Base-by-base conservation (phyloP, 306 rosid species). In the Geum urbanum region DNA sequence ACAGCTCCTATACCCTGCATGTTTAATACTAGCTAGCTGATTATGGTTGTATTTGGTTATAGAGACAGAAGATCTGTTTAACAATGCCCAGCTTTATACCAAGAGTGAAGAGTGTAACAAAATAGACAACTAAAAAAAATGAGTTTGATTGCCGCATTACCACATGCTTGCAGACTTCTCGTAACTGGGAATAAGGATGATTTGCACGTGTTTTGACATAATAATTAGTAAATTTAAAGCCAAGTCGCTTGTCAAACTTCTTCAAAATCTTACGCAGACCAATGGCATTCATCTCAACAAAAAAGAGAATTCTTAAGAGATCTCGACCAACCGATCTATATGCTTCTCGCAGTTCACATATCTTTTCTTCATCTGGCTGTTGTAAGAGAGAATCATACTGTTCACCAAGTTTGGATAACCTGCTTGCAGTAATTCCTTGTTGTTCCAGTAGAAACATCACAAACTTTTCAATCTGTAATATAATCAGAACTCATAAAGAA, bases 141-240 rank as follows among this genome's bases (percentile, higher is more conserved):
- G 32, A 27, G 32, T 27, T 27, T 27, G 32, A 18, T 68, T 24
- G 39, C 47, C 67, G 72, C 66, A 59, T 82, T 89, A 92, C 98
- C 96, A 88, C 98, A 80, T 92, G 98, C 85, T 88, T 89, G 86
- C 88, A 92, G 78, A 90, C 96, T 88, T 86, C 92, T 72, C 85
- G 95, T 63, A 92, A 73, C 80, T 90, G 96, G 47, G 98, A 92
- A 77, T 88, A 86, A 49, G 98, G 98, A 81, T 92, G 98, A 77
- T 88, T 90, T 35, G 98, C 89, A 10, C 96, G 92, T 55, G 96
- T 92, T 83, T 85, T 86, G 79, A 92, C 96, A 69, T 92, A 89
- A 76, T 89, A 88, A 81, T 92, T 87, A 0, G 96, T 85, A 80
- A 92, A 90, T 66, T 82, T 81, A 72, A 85, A 88, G 77, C 98